Evolutionary conservation across 2,329 filamentous ascomycete genomes (phyloP).

Genomic region (Didymella sp.): DNA sequence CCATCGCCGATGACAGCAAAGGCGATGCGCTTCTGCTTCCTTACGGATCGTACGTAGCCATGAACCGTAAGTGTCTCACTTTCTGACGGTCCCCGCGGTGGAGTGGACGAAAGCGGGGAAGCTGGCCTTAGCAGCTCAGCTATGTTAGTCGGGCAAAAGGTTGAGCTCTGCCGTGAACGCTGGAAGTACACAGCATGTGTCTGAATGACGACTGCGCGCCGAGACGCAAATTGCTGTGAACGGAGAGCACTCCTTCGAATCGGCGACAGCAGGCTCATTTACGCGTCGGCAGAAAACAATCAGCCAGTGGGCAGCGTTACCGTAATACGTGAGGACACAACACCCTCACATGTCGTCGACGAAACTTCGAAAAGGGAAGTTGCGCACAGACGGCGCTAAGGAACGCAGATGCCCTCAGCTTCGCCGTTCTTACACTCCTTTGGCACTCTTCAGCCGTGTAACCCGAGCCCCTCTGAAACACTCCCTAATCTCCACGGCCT

Average conservation of each 20-base stretch:
- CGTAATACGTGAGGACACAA: constrained; percentile 25
- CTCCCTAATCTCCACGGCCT: constrained; percentile 17
- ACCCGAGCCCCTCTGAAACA: constrained; percentile 29
- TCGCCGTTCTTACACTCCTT: constrained; percentile 6
- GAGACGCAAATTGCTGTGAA: constrained; percentile 26
- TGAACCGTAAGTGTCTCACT: constrained; percentile 59
- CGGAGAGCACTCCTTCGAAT: constrained; percentile 33
- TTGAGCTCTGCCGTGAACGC: constrained; percentile 41
- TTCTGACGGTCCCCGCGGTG: constrained; percentile 56
- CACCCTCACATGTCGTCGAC: constrained; percentile 22
- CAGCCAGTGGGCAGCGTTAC: constrained; percentile 28
- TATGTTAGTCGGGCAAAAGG: constrained; percentile 42
- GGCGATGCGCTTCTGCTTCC: constrained; percentile 81
- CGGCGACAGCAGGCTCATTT: constrained; percentile 40
- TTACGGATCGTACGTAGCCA: constrained; percentile 83
- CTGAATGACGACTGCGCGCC: constrained; percentile 25
- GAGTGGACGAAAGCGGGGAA: constrained; percentile 40
- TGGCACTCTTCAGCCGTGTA: constrained; percentile 9
- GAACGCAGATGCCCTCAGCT: not conserved
- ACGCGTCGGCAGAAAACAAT: constrained; percentile 28
- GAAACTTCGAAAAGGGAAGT: constrained; percentile 24
- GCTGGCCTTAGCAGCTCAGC: constrained; percentile 63
- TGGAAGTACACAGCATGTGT: constrained; percentile 26
- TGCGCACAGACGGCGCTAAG: constrained; percentile 12
- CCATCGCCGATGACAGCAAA: constrained; percentile 91